Evolutionary conservation across 371 early-diverging fungal species (phyloP), one percentile per base, ranked within the genome.

Genomic region (Choanephora cucurbitarum): DNA sequence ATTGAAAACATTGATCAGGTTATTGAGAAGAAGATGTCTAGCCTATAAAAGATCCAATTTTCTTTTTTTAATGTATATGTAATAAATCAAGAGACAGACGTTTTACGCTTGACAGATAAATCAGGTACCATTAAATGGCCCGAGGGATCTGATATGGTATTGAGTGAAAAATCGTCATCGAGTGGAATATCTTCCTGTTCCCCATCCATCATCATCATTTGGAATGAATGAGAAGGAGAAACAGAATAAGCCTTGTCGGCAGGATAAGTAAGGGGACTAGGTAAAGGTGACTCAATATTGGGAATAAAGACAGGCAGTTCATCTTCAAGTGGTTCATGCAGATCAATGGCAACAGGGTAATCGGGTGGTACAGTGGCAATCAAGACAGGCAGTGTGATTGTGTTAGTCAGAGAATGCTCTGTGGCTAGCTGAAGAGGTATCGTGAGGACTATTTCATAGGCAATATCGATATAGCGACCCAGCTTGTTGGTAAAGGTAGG

Each of bases 121-220:
- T 52, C 57, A 42, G 76, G 76, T 7, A 76, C 73, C 70, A 76
- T 70, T 11, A 76, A 44, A 48, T 70, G 65, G 8, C 73, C 73
- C 1, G 62, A 43, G 3, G 60, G 62, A 45, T 72, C 73, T 49
- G 70, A 64, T 18, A 33, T 32, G 13, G 47, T 45, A 28, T 43
- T 57, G n/a, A 50, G 19, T 17, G 31, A 49, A 31, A 59, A 48
- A 24, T 54, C 64, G 51, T 52, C 50, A 19, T 51, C 44, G 22
- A 24, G 21, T 15, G 32, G 15, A 17, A 53, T 58, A 11, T 46
- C 50, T 21, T 53, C 50, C 17, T 55, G n/a, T n/a, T n/a, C n/a
- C n/a, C n/a, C 55, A 18, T 45, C 44, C 6, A 19, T 50, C 6
- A 2, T 22, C 14, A 48, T 43, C 46, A 63, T 31, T 33, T 55